Base-by-base conservation (phyloP, 2,329 filamentous ascomycete species). In the Microsporum ferrugineum region DNA sequence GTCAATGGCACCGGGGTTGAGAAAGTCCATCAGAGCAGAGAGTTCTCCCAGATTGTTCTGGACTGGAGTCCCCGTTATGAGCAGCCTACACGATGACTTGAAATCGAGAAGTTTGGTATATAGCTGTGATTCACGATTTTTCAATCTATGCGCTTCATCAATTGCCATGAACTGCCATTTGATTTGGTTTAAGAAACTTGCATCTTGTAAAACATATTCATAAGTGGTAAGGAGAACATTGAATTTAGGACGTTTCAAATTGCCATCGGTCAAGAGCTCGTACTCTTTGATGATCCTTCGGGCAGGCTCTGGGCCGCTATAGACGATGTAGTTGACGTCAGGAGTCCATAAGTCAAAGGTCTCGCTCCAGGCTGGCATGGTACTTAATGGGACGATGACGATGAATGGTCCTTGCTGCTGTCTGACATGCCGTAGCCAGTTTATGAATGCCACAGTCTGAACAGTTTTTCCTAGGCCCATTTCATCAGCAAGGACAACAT, bases 391-490 rank as follows among this genome's bases (percentile, higher is more conserved):
- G 5, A 96, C 94, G n/a, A 97, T 90, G 63, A 97, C 92, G 49
- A 99, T 84, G 70, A 96, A 97, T 0, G 94, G 94, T 0, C 94
- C 94, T 73, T 97, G 89, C 72, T 99, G 94, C 57, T 82, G 82
- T 66, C 92, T 85, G 62, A 91, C 86, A 74, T 97, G 92, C 60
- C 90, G 88, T 63, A 99, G 81, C 92, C 94, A 99, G 72, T 92
- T 96, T 73, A 99, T 87, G 73, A 97, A 97, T 0, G 92, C 86
- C 33, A 99, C 91, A 0, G 92, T 96, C 76, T 99, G 94, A 0
- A 99, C 94, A 0, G 94, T 99, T 77, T 99, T 99, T 33, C 94
- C 94, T 12, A 99, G 81, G 68, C 94, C 94, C 94, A 99, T 99
- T 76, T 99, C 94, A 71, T 99, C 94, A 57, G 94, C 94, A 59